Conservation (phyloP, 2,329 filamentous ascomycete genomes). For the Alternaria sp. region DNA sequence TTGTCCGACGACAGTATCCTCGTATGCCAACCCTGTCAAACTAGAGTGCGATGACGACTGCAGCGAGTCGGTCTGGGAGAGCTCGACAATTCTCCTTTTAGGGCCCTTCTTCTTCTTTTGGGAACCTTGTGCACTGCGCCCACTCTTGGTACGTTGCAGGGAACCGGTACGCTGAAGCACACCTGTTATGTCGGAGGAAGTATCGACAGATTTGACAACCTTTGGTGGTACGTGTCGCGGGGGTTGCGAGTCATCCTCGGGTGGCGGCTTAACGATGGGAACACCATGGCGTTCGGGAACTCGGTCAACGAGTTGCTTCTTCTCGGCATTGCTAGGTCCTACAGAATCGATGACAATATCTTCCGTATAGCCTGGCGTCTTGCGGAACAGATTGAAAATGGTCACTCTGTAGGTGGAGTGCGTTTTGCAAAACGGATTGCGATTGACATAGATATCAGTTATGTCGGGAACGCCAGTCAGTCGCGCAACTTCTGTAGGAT, state of each 20-base stretch:
- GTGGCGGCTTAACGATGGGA: constrained; percentile 75
- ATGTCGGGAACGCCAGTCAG: constrained; percentile 91
- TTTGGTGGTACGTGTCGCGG: constrained; percentile 68
- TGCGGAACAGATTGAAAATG: constrained; percentile 95
- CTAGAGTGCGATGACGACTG: constrained; percentile 36
- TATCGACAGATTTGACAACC: constrained; percentile 36
- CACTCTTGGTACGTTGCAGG: constrained; percentile 46
- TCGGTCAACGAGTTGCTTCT: constrained; percentile 81
- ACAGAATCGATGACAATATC: constrained; percentile 88
- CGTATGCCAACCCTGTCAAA: constrained; percentile 39
- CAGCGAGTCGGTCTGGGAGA: constrained; percentile 56
- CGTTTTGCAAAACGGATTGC: constrained; percentile 89
- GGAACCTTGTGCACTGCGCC: constrained; percentile 51
- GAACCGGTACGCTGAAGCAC: constrained; percentile 32
- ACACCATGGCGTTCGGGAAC: constrained; percentile 76
- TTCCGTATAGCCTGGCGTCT: constrained; percentile 85
- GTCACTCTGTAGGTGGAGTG: constrained; percentile 84
- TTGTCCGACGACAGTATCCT: constrained; percentile 24
- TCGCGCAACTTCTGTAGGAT: constrained; percentile 87
- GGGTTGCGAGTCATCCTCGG: constrained; percentile 64
- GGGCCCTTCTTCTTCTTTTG: constrained; percentile 65
- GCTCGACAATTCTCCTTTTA: constrained; percentile 64
- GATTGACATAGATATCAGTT: constrained; percentile 87
- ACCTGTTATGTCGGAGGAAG: constrained; percentile 21
- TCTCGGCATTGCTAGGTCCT: constrained; percentile 83